These are phyloP conservation scores for Allium fistulosum DNA, from an alignment of 106 monocot species.

Conservation along the genomic window DNA sequence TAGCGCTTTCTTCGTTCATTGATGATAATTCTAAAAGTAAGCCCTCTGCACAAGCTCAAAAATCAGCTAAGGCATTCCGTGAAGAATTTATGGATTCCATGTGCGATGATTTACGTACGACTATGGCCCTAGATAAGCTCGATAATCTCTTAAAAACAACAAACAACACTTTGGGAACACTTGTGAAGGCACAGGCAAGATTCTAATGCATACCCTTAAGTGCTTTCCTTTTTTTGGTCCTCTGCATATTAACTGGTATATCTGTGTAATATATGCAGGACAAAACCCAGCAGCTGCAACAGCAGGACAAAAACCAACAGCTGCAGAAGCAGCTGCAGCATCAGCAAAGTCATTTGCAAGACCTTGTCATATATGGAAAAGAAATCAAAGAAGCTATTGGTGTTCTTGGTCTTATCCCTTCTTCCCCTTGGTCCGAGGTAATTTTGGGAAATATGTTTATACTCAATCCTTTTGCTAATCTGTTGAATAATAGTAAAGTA, in stretches of 20 bases:
- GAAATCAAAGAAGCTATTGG: slow-evolving; percentile 59
- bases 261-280: neutral
- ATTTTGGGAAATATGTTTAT: neutral
- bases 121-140: slow-evolving; percentile 68
- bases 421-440: slow-evolving; percentile 54
- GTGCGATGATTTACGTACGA: slow-evolving; percentile 89
- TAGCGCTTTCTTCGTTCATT: slow-evolving; percentile 46
- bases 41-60: slow-evolving; percentile 36
- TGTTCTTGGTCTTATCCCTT: slow-evolving; percentile 52
- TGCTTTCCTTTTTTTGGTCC: too few species aligned
- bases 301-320: too few species aligned
- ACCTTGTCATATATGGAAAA: slow-evolving; percentile 60
- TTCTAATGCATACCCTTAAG: too few species aligned
- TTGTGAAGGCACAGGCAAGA: too few species aligned
- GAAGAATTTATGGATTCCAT: slow-evolving; percentile 46
- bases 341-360: slow-evolving; percentile 34
- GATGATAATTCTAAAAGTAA: slow-evolving; percentile 24
- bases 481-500: too few species aligned
- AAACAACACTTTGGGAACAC: slow-evolving; percentile 57
- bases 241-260: too few species aligned
- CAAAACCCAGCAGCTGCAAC: too few species aligned
- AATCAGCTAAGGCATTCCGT: slow-evolving; percentile 57
- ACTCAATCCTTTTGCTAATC: too few species aligned
- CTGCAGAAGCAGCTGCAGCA: slow-evolving; percentile 16
- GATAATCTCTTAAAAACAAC: slow-evolving; percentile 59